Evolutionary conservation across 305 asterid genomes (phyloP).

Genomic region (Vinca major): DNA sequence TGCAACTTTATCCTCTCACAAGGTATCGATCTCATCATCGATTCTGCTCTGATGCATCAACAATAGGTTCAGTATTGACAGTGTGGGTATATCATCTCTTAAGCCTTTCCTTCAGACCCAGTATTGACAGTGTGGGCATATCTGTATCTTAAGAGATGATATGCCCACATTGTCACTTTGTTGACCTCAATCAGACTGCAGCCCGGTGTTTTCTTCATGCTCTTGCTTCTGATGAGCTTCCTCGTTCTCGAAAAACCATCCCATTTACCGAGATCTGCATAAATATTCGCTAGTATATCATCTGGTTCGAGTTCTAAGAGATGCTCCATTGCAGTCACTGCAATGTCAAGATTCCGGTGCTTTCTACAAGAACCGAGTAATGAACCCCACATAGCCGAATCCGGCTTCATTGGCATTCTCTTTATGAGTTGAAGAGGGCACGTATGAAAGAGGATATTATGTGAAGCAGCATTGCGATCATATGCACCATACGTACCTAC

Average conservation of each 20-base stretch:
- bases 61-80: slow-evolving; percentile 38
- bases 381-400: slow-evolving; percentile 83
- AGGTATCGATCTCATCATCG: slow-evolving; percentile 21
- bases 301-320: slow-evolving; percentile 62
- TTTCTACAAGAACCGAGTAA: slow-evolving; percentile 68
- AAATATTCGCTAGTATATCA: slow-evolving; percentile 66
- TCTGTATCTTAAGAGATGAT: too few species aligned
- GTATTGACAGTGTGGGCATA: too few species aligned
- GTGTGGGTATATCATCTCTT: too few species aligned
- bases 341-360: slow-evolving; percentile 51
- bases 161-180: too few species aligned
- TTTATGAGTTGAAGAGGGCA: slow-evolving; percentile 37
- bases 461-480: too few species aligned
- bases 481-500: too few species aligned
- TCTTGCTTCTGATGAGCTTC: slow-evolving; percentile 51
- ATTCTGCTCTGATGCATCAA: slow-evolving; percentile 33
- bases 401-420: slow-evolving; percentile 59
- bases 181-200: slow-evolving; percentile 67
- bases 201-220: slow-evolving; percentile 65
- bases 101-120: too few species aligned
- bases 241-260: slow-evolving; percentile 64
- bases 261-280: slow-evolving; percentile 76
- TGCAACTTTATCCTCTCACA: slow-evolving; percentile 4
- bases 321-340: slow-evolving; percentile 50
- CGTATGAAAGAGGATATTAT: too few species aligned